These are phyloP conservation scores for Paramarasmius palmivorus DNA, from an alignment of 1,284 basidiomycete genomes.

Conservation along the genomic window DNA sequence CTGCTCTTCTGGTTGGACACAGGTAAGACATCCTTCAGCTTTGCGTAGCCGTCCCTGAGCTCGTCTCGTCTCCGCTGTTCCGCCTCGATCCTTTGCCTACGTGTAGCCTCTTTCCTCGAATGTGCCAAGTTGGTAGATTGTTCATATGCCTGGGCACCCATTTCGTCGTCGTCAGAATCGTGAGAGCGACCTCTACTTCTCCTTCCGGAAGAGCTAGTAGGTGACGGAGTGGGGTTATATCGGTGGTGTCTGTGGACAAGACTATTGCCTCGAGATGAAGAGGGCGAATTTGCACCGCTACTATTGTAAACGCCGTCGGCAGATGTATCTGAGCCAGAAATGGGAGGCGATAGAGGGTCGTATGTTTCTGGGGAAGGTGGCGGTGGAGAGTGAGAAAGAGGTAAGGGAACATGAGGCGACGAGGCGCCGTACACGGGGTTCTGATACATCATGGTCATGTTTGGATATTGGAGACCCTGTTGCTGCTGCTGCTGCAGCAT, in stretches of 20 bases:
- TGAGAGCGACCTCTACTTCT: slow-evolving; percentile 67
- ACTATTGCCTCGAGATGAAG: slow-evolving; percentile 69
- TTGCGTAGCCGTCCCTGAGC: slow-evolving; percentile 83
- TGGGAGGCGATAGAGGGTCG: slow-evolving; percentile 77
- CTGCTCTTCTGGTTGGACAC: slow-evolving; percentile 85
- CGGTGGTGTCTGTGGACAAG: slow-evolving; percentile 70
- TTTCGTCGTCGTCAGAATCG: slow-evolving; percentile 78
- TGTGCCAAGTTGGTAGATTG: slow-evolving; percentile 69
- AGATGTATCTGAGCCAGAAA: slow-evolving; percentile 83
- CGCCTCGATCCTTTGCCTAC: slow-evolving; percentile 82
- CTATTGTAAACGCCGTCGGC: slow-evolving; percentile 79
- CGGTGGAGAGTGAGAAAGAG: slow-evolving; percentile 58
- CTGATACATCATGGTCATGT: slow-evolving; percentile 22
- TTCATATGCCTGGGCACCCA: slow-evolving; percentile 52
- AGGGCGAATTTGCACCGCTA: slow-evolving; percentile 72
- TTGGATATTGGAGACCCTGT: slow-evolving; percentile 22
- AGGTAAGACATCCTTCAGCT: slow-evolving; percentile 83
- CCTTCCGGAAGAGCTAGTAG: slow-evolving; percentile 68
- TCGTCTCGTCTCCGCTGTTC: slow-evolving; percentile 85
- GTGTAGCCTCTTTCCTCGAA: slow-evolving; percentile 80
- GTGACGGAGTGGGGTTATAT: slow-evolving; percentile 78
- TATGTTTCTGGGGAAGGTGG: slow-evolving; percentile 77
- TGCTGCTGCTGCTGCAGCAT: slow-evolving; percentile 23
- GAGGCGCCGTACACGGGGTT: slow-evolving; percentile 49
- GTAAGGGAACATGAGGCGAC: slow-evolving; percentile 52